Evolutionary conservation across 805 yeast genomes (phyloP).

Genomic region (Kodamaea kakaduensis): DNA sequence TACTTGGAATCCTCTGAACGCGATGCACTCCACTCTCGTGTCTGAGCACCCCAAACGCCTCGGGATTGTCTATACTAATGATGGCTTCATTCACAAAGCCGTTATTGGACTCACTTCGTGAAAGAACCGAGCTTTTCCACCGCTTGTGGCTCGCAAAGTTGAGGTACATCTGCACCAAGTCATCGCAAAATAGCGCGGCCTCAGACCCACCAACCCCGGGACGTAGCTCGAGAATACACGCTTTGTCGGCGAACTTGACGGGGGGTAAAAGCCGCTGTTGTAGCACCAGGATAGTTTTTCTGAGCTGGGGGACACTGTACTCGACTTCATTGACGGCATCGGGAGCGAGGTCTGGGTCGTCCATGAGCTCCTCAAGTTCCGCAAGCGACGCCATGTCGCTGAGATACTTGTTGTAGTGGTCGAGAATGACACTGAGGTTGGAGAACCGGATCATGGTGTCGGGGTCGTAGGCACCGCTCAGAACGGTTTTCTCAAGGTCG

Average conservation of each 20-base stretch:
- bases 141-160: conserved; percentile 58
- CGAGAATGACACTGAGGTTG: conserved; percentile 27
- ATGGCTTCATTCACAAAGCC: conserved; percentile 78
- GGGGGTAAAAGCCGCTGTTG: conserved; percentile 67
- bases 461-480: conserved; percentile 31
- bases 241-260: conserved; percentile 67
- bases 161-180: conserved; percentile 76
- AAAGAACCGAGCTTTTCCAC: conserved; percentile 66
- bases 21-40: conserved; percentile 95
- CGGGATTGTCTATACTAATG: conserved; percentile 62
- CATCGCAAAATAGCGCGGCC: conserved; percentile 81
- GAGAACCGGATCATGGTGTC: conserved; percentile 32
- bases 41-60: conserved; percentile 68
- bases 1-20: conserved; percentile 89
- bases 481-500: conserved; percentile 24
- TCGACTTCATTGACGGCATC: conserved; percentile 65
- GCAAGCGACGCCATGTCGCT: conserved; percentile 22
- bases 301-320: conserved; percentile 42
- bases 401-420: conserved; percentile 27
- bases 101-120: conserved; percentile 50
- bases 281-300: conserved; percentile 40
- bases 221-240: conserved; percentile 78
- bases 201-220: conserved; percentile 98
- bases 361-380: conserved; percentile 24
- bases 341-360: conserved; percentile 31